A percentile compares a stretch with the other conserved stretches of the same genome.
These are phyloP conservation scores for Flaveria trinervia DNA, from an alignment of 129 eudicot species.

Conservation along the genomic window DNA sequence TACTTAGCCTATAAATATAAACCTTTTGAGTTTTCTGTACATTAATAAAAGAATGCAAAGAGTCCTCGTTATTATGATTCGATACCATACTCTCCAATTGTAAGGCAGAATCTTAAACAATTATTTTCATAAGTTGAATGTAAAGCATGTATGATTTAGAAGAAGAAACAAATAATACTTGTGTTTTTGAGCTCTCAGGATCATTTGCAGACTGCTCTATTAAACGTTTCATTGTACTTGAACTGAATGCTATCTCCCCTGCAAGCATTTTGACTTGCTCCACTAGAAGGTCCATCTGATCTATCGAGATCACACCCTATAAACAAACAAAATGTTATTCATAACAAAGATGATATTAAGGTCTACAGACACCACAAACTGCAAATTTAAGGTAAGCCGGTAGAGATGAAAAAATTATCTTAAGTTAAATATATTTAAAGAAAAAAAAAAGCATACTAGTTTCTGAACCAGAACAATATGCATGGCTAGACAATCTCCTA, in stretches of 20 bases:
- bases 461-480: not conserved
- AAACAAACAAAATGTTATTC: constrained; percentile 17
- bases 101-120: not conserved
- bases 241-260: constrained; percentile 62
- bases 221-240: constrained; percentile 61
- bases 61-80: not conserved
- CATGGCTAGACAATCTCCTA: not conserved
- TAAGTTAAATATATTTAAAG: not conserved
- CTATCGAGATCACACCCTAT: constrained; percentile 51
- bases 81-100: not conserved
- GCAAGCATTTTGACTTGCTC: constrained; percentile 71
- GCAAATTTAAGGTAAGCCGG: not conserved
- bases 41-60: no score
- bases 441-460: not conserved
- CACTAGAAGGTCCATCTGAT: constrained; percentile 62
- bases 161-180: constrained; percentile 35
- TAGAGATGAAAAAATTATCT: not conserved
- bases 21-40: no score
- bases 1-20: no score
- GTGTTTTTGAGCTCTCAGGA: constrained; percentile 77
- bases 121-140: not conserved
- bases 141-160: not conserved
- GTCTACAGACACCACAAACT: not conserved
- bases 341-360: not conserved
- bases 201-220: constrained; percentile 56